Conservation (phyloP, 2,329 filamentous ascomycete genomes). For the Hymenotorrendiella dingleyae region DNA sequence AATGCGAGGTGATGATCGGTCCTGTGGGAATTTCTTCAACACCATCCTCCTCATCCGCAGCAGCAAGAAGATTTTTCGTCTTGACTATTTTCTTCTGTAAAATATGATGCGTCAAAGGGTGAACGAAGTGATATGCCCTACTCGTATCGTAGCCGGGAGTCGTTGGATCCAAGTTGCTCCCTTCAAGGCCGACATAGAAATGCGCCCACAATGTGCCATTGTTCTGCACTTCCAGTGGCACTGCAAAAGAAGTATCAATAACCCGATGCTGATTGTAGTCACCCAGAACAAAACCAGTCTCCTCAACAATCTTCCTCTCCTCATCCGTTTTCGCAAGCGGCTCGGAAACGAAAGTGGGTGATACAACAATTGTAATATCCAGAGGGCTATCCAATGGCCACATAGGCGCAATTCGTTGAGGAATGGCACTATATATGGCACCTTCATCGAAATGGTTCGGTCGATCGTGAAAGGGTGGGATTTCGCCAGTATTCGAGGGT, state of each 20-base stretch:
- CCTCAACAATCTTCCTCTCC: constrained; percentile 68
- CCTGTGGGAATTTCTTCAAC: constrained; percentile 48
- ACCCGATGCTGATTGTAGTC: constrained; percentile 74
- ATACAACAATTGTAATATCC: constrained; percentile 82
- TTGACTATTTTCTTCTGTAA: constrained; percentile 86
- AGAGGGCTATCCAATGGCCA: constrained; percentile 76
- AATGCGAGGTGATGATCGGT: constrained; percentile 76
- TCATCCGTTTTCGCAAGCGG: constrained; percentile 59
- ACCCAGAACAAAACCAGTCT: constrained; percentile 73
- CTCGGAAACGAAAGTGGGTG: constrained; percentile 63
- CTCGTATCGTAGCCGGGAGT: constrained; percentile 65
- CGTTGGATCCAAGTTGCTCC: constrained; percentile 69
- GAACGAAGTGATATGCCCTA: constrained; percentile 76
- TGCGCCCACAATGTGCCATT: constrained; percentile 95
- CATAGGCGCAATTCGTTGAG: constrained; percentile 73
- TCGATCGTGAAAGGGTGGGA: constrained; percentile 60
- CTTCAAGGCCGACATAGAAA: constrained; percentile 78
- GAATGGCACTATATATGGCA: constrained; percentile 58
- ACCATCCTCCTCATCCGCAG: constrained; percentile 44
- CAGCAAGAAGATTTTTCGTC: constrained; percentile 73
- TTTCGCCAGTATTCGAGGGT: constrained; percentile 46
- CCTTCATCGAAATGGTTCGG: constrained; percentile 55
- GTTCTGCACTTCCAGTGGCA: constrained; percentile 76
- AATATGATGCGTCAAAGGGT: constrained; percentile 83
- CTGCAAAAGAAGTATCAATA: constrained; percentile 68